phyloP scores from a whole-genome alignment of 331 rosid genomes.

The Acacia concinna region DNA sequence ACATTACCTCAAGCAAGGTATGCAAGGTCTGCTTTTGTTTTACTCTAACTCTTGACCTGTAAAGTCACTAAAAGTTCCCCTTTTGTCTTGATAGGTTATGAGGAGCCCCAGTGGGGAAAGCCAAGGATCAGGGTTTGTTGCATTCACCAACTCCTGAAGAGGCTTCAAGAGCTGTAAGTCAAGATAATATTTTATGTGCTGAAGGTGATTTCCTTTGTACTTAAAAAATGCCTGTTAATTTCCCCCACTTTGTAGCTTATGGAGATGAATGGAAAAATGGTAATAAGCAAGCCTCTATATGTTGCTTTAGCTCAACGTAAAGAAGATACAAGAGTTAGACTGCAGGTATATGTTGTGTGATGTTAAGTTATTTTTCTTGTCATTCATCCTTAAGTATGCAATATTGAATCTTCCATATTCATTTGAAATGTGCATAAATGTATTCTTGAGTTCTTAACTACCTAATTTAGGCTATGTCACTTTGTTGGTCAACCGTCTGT shows the following conservation, averaged over 20 bases:
- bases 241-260: constrained; percentile 38
- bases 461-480: not conserved
- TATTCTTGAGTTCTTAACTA: not conserved
- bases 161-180: constrained; percentile 73
- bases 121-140: constrained; percentile 77
- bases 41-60: not conserved
- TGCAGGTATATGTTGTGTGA: constrained; percentile 46
- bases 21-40: not conserved
- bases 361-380: not conserved
- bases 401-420: not conserved
- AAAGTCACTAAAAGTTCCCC: not conserved
- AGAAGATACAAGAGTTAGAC: constrained; percentile 72
- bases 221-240: not conserved
- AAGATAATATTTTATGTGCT: not conserved
- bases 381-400: not conserved
- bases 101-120: constrained; percentile 67
- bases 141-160: constrained; percentile 78
- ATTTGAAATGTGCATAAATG: not conserved
- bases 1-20: constrained; percentile 76
- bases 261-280: constrained; percentile 78
- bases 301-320: constrained; percentile 78
- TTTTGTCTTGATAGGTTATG: constrained; percentile 54
- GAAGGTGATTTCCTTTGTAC: not conserved
- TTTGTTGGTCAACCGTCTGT: constrained; percentile 41
- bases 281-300: constrained; percentile 71